Percentiles rank a stretch among this genome's conserved stretches.
phyloP scores from a whole-genome alignment of 768 basidiomycete genomes.

The Multifurca ochricompacta region DNA sequence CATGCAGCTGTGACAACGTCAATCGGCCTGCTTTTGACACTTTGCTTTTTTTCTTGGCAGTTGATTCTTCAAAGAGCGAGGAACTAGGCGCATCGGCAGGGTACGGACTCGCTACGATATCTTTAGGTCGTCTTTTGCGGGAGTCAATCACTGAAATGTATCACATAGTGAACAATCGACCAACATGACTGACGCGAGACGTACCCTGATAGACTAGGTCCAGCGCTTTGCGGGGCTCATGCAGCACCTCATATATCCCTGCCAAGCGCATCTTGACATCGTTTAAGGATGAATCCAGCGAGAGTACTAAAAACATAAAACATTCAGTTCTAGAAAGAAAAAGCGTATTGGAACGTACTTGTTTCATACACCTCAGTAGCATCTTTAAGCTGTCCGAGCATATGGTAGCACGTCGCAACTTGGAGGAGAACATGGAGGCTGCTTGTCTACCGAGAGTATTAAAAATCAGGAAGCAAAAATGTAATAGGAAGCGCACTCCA shows the following conservation, averaged over 20 bases:
- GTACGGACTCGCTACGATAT: slow-evolving; percentile 14
- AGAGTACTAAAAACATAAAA: slow-evolving; percentile 44
- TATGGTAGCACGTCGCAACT: slow-evolving; percentile 75
- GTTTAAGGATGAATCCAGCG: slow-evolving; percentile 64
- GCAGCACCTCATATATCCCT: slow-evolving; percentile 78
- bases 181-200: not conserved
- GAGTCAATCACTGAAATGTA: slow-evolving; percentile 31
- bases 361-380: slow-evolving; percentile 81
- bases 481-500: slow-evolving; percentile 40
- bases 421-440: slow-evolving; percentile 63
- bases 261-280: slow-evolving; percentile 89
- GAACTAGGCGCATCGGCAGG: slow-evolving; percentile 27
- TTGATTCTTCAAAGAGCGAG: slow-evolving; percentile 61
- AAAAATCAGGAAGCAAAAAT: not conserved
- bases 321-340: not conserved
- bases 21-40: slow-evolving; percentile 35
- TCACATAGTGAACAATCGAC: not conserved
- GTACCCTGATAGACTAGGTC: slow-evolving; percentile 79
- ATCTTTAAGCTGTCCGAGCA: slow-evolving; percentile 64
- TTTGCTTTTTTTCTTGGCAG: slow-evolving; percentile 32
- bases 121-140: slow-evolving; percentile 24
- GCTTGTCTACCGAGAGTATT: slow-evolving; percentile 47
- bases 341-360: slow-evolving; percentile 37
- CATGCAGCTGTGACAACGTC: slow-evolving; percentile 43
- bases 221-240: slow-evolving; percentile 73